Evolutionary conservation across 306 rosid species (phyloP), one percentile per base, ranked within the genome.

Genomic region (Lagenaria siceraria): DNA sequence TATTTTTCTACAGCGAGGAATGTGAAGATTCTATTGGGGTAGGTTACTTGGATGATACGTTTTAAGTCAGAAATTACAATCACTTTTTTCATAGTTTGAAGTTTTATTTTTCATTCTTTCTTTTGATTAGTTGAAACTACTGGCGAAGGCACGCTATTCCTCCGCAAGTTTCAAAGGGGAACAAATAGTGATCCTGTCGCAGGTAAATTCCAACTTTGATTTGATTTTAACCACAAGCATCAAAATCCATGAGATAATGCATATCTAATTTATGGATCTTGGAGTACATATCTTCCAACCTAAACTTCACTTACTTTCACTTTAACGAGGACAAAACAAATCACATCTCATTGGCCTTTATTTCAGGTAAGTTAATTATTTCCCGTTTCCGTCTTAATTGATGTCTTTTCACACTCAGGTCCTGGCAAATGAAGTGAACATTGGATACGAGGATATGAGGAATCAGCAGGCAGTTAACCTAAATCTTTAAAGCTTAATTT

Each of bases 391-490:
- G 22, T 55, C 31, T 64, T 78, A 6, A 14, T 15, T 69, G 48
- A 7, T 19, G 3, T 5, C 58, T 21, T 40, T 27, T 17, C 19
- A 40, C 68, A 22, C 24, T 56, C 74, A 95, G 99, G 97, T 95
- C 78, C 86, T 95, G 60, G 97, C 99, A 63, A 89, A 89, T 75
- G 96, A 95, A 78, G 93, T 84, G 78, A 95, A 95, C 85, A 87
- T 95, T 78, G 99, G 99, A 36, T 95, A 95, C 19, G 99, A 95
- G 81, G 96, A 90, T 84, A 89, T 95, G 99, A 56, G 91, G 86
- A 95, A 95, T 85, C 97, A 84, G 82, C 99, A 95, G 96, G 97
- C 84, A 90, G 83, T 90, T 85, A 61, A 59, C 38, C 89, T 86
- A 40, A 63, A 42, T 76, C 59, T 46, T 12, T 46, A 46, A 46